Evolutionary conservation across 208 protist genomes (phyloP), one percentile per base, ranked within the genome.

Genomic region (Acanthamoeba triangularis): DNA sequence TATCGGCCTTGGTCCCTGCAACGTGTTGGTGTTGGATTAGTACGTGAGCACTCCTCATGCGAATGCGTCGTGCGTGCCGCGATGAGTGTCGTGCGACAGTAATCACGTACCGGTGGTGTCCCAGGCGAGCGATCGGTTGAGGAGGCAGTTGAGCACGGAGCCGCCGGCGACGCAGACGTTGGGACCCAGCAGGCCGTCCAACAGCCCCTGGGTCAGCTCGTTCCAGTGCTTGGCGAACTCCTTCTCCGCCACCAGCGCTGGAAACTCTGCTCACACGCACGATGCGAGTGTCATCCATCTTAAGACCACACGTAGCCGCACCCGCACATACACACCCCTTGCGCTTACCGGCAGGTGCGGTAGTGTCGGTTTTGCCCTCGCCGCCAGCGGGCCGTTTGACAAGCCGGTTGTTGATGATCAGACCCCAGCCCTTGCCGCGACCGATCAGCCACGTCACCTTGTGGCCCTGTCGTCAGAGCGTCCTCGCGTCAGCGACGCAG

Each of bases 101-200:
- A 82, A 82, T n/a, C 20, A 14, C 65, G 7, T 74, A 91, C 84
- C 87, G 8, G n/a, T 28, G 4, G 49, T 94, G 13, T 76, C 90
- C 90, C 69, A 94, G 25, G 90, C 11, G 4, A 94, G 87, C 18
- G 87, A 93, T 49, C 25, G 33, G 16, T 49, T 30, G 13, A 94
- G 61, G 14, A 94, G 47, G 90, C 90, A 84, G 47, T 84, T 76
- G 69, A 94, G 90, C 8, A 94, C 90, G 23, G 90, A 28, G 23
- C 90, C 90, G 69, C 90, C 90, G 30, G 90, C 90, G 41, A 94
- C 90, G 69, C 90, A 94, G n/a, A 94, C 90, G 67, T 94, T 35
- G 13, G 90, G 90, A 14, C 69, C 90, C 25, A 94, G 47, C 14
- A 94, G 67, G 69, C 69, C 90, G 47, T 94, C 90, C 49, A 94